A percentile compares a stretch with the other conserved stretches of the same genome.
These are phyloP conservation scores for Trichosporon coremiiforme DNA, from an alignment of 1,284 basidiomycete genomes.

Conservation along the genomic window DNA sequence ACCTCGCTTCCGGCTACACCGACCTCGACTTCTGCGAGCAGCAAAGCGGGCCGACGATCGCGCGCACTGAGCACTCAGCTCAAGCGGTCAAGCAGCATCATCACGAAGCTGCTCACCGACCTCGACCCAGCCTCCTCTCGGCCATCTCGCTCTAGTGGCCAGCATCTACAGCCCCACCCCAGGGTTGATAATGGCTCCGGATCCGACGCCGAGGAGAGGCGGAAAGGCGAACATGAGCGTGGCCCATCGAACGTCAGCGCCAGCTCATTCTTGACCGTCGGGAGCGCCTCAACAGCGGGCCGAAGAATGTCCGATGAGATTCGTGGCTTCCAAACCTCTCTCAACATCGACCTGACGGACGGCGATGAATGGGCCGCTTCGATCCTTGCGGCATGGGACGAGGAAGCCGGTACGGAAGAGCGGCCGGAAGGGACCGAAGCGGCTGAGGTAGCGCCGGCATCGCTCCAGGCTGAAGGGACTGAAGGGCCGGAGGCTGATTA, in stretches of 20 bases:
- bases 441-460: constrained; percentile 5
- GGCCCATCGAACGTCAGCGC: not conserved
- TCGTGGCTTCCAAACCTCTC: constrained; percentile 40
- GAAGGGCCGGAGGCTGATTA: not conserved
- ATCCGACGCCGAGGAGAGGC: not conserved
- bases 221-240: not conserved
- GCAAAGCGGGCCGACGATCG: not conserved
- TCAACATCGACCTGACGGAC: constrained; percentile 30
- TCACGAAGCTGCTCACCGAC: constrained; percentile 29
- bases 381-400: constrained; percentile 36
- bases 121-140: constrained; percentile 17
- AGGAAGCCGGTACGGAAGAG: constrained; percentile 16
- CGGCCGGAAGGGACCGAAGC: not conserved
- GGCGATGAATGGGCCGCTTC: constrained; percentile 44
- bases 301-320: constrained; percentile 45
- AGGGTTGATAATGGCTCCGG: not conserved
- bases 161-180: not conserved
- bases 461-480: not conserved
- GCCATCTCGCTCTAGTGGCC: not conserved
- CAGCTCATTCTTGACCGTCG: not conserved
- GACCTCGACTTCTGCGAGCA: not conserved
- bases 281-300: not conserved
- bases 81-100: constrained; percentile 25
- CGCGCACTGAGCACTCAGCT: constrained; percentile 11
- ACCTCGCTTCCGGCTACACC: constrained; percentile 11